phyloP scores from a whole-genome alignment of 495 filamentous ascomycete species.

The Daldinia bambusicola region DNA sequence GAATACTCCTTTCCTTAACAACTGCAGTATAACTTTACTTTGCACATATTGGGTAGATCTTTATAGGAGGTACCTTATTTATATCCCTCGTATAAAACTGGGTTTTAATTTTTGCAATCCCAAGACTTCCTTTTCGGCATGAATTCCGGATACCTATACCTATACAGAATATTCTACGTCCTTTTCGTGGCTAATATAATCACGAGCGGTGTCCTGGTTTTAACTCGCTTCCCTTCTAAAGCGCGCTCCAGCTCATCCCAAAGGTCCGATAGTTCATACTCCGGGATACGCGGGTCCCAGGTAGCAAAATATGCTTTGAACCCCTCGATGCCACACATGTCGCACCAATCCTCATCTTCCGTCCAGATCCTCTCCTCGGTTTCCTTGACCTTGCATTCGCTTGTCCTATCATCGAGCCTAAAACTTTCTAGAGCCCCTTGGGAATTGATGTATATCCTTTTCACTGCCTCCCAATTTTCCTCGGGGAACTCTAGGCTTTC shows the following conservation, averaged over 20 bases:
- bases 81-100: too few relatives aligned
- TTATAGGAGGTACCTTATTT: too few relatives aligned
- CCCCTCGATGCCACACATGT: slow-evolving; percentile 30
- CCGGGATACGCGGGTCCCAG: slow-evolving; percentile 32
- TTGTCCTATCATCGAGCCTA: slow-evolving; percentile 7
- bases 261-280: slow-evolving; percentile 24
- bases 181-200: slow-evolving; percentile 34
- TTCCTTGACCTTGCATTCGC: slow-evolving; percentile 23
- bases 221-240: slow-evolving; percentile 25
- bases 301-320: slow-evolving; percentile 43
- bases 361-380: slow-evolving; percentile 33
- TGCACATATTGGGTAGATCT: too few relatives aligned
- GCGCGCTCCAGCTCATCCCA: slow-evolving; percentile 40
- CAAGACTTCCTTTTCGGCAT: too few relatives aligned
- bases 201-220: slow-evolving; percentile 24
- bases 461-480: slow-evolving; percentile 35
- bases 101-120: too few relatives aligned
- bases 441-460: slow-evolving; percentile 40
- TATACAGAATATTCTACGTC: too few relatives aligned
- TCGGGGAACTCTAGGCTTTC: slow-evolving; percentile 35
- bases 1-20: too few relatives aligned
- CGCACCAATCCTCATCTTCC: slow-evolving; percentile 39
- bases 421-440: slow-evolving; percentile 30
- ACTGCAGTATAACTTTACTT: too few relatives aligned
- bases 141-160: too few relatives aligned